Base-by-base conservation (phyloP, 176 grass and related monocot species). In the Chrysopogon serrulatus region DNA sequence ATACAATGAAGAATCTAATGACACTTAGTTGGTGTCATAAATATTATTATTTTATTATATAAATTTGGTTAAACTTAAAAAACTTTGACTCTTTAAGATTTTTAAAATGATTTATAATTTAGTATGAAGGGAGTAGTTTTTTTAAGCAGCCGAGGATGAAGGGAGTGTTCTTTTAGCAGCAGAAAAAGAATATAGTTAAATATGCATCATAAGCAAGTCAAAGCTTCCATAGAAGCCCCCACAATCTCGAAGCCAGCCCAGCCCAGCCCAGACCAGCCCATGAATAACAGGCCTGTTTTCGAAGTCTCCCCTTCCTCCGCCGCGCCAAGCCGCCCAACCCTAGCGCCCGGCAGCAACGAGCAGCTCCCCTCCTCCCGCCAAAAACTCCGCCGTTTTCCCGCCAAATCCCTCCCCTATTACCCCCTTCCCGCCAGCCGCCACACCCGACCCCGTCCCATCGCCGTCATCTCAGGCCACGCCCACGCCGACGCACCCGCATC, bases 351-450 rank as follows among this genome's bases (percentile, higher is more conserved):
- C 11, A 42, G 13, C 11, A 61, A 6, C 17, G 13, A 53, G 14
- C 59, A 59, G 37, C 45, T 6, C 34, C 3, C 1, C 30, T 28
- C 71, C 84, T 90, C 93, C 86, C 91, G 91, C 86, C 94, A 89
- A 83, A 86, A 72, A 72, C 19, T 42, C 34, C 41, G 6, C 60
- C 79, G 4, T 32, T 87, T 91, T 95, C 95, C 95, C 95, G 92
- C 95, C 92, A 86, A 95, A 88, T 73, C 23, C 12, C 31, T 12
- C 61, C 57, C 57, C 75, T 69, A 82, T 85, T 92, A 65, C 57
- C 68, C 80, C 35, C 21, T 86, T 81, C 57, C 64, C 85, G 71
- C 80, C 80, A 45, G 36, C 36, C 36, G 36, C 60, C 60, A 63
- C 60, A 30, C 4, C 27, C 42, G 4, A 3, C 13, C 24, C 13